Conservation (phyloP, 805 yeast genomes). For the Kuraishia borneana region DNA sequence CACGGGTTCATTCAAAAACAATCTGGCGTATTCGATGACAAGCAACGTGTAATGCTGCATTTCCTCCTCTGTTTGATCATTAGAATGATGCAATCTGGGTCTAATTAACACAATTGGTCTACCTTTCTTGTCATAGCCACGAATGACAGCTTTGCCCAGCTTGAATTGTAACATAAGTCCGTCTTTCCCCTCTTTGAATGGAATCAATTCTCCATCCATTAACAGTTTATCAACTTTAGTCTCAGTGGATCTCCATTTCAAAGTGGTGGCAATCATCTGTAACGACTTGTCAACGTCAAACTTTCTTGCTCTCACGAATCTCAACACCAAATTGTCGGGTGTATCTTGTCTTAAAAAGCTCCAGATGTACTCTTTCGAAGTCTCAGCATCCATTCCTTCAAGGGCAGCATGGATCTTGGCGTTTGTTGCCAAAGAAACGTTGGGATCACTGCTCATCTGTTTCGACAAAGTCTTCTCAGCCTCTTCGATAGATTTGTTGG, state of each 20-base stretch:
- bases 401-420: constrained; percentile 35
- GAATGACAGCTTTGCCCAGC: constrained; percentile 58
- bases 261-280: constrained; percentile 59
- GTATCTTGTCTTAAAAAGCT: constrained; percentile 60
- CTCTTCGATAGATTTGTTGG: constrained; percentile 10
- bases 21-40: constrained; percentile 72
- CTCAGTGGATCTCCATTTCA: constrained; percentile 64
- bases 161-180: constrained; percentile 49
- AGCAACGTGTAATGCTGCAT: constrained; percentile 66
- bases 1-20: constrained; percentile 60
- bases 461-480: constrained; percentile 10
- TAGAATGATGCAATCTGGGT: constrained; percentile 64
- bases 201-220: constrained; percentile 61
- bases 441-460: constrained; percentile 15
- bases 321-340: constrained; percentile 67
- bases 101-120: constrained; percentile 78
- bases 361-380: constrained; percentile 43
- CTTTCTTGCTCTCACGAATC: constrained; percentile 81
- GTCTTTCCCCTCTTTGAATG: constrained; percentile 29
- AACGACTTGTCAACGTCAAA: constrained; percentile 64
- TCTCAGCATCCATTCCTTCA: constrained; percentile 38
- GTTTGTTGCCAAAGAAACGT: constrained; percentile 17
- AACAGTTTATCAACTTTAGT: constrained; percentile 50
- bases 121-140: constrained; percentile 61
- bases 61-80: constrained; percentile 58